phyloP scores from a whole-genome alignment of 2,329 filamentous ascomycete genomes.

The Penicillium sp. region DNA sequence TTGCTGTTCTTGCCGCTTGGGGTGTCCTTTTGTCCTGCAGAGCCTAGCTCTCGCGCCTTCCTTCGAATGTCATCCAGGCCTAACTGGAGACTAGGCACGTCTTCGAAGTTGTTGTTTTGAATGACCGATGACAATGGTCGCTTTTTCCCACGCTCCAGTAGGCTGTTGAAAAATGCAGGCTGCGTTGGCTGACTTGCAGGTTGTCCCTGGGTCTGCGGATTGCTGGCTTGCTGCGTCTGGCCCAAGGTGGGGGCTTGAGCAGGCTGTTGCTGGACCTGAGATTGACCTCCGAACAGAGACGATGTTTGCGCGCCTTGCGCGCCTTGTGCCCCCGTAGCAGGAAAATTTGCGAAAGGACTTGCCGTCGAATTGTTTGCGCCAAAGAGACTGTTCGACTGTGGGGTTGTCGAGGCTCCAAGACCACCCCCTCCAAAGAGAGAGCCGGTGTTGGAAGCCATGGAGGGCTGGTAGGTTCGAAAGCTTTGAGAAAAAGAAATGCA shows the following conservation, averaged over 20 bases:
- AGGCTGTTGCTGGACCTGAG: slow-evolving; percentile 19
- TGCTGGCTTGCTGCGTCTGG: slow-evolving; percentile 26
- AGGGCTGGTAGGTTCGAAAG: not conserved
- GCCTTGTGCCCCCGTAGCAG: slow-evolving; percentile 21
- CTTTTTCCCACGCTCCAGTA: slow-evolving; percentile 63
- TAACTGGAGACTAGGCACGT: slow-evolving; percentile 84
- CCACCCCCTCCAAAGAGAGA: slow-evolving; percentile 32
- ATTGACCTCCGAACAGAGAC: slow-evolving; percentile 24
- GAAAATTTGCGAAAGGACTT: slow-evolving; percentile 25
- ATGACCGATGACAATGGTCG: slow-evolving; percentile 66
- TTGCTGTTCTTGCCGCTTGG: slow-evolving; percentile 47
- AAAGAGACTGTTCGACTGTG: slow-evolving; percentile 27
- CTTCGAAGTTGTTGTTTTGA: slow-evolving; percentile 57
- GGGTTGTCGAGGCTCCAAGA: slow-evolving; percentile 23
- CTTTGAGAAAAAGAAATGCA: not conserved
- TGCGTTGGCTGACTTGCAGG: slow-evolving; percentile 39
- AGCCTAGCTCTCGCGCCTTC: slow-evolving; percentile 73
- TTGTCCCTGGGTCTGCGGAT: slow-evolving; percentile 23
- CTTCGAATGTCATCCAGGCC: slow-evolving; percentile 82
- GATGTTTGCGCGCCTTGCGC: slow-evolving; percentile 17
- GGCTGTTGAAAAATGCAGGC: slow-evolving; percentile 62
- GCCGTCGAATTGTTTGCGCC: slow-evolving; percentile 25
- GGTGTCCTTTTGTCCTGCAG: slow-evolving; percentile 53
- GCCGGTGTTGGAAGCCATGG: slow-evolving; percentile 20
- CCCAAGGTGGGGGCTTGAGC: slow-evolving; percentile 28